These are phyloP conservation scores for Exophiala xenobiotica DNA, from an alignment of 2,329 filamentous ascomycete species.

Conservation along the genomic window DNA sequence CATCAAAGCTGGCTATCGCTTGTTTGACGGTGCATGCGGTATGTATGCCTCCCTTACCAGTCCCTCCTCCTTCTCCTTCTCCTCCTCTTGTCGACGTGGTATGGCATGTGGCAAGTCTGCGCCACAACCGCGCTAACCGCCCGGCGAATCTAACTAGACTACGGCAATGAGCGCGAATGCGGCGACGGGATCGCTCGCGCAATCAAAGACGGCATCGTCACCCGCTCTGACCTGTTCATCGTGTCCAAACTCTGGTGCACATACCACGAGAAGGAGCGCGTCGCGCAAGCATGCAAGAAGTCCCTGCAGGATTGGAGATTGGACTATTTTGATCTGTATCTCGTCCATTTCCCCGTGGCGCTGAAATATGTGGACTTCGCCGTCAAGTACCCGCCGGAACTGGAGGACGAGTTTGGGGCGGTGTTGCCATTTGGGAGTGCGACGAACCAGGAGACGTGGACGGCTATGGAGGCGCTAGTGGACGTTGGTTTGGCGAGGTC, in stretches of 20 bases:
- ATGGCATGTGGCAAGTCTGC: too few relatives aligned
- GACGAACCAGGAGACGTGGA: conserved; percentile 78
- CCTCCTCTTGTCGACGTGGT: too few relatives aligned
- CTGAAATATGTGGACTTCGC: conserved; percentile 84
- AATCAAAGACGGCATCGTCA: conserved; percentile 77
- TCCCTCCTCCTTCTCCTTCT: too few relatives aligned
- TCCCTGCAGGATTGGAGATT: conserved; percentile 80
- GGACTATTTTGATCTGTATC: conserved; percentile 87
- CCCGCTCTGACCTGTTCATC: conserved; percentile 85
- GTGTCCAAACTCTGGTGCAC: conserved; percentile 92
- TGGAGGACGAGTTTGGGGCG: too few relatives aligned
- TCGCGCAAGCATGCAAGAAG: conserved; percentile 71
- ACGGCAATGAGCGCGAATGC: conserved; percentile 77
- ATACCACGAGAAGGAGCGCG: conserved; percentile 78
- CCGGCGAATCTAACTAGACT: too few relatives aligned
- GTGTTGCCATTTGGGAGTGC: too few relatives aligned
- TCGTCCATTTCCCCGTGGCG: conserved; percentile 85
- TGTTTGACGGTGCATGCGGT: conserved; percentile 62
- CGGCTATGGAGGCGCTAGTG: conserved; percentile 73
- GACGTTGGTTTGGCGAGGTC: conserved; percentile 65
- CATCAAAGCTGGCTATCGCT: conserved; percentile 61
- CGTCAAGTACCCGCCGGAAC: too few relatives aligned
- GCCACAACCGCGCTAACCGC: too few relatives aligned
- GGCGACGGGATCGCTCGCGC: conserved; percentile 75
- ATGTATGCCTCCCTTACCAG: too few relatives aligned